Percentiles rank a stretch among this genome's conserved stretches.
phyloP scores from a whole-genome alignment of 305 asterid genomes.

The Striga hermonthica region DNA sequence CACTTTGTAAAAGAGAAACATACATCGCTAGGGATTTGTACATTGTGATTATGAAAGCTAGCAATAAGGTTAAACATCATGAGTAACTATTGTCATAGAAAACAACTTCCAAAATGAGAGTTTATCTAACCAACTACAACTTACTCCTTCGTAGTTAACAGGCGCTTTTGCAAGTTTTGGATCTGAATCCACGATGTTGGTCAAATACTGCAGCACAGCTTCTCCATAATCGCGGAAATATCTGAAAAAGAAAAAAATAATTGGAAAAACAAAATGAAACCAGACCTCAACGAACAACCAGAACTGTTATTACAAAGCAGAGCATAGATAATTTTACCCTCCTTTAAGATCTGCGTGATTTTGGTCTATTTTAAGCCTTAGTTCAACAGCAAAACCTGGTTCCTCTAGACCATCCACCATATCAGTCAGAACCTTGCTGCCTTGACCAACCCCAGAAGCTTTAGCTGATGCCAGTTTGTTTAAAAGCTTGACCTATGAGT shows the following conservation, averaged over 20 bases:
- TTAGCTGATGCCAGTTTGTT: conserved; percentile 94
- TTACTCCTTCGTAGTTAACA: conserved; percentile 95
- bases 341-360: conserved; percentile 79
- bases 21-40: neutral
- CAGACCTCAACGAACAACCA: conserved; percentile 13
- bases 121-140: conserved; percentile 29
- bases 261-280: conserved; percentile 17
- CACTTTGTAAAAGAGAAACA: neutral
- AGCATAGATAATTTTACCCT: conserved; percentile 53
- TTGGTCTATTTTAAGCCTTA: conserved; percentile 86
- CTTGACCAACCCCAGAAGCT: conserved; percentile 70
- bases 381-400: conserved; percentile 72
- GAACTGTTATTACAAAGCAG: conserved; percentile 13
- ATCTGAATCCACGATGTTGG: conserved; percentile 46
- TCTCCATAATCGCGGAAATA: conserved; percentile 92
- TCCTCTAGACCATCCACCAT: conserved; percentile 92
- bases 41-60: neutral
- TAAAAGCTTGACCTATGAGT: conserved; percentile 76
- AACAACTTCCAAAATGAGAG: conserved; percentile 15
- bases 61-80: neutral
- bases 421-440: conserved; percentile 92
- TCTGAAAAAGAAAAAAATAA: conserved; percentile 35
- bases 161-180: conserved; percentile 79
- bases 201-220: conserved; percentile 72
- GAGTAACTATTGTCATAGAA: neutral